phyloP scores from a whole-genome alignment of 2,329 filamentous ascomycete species.

The Aspergillus hortae region DNA sequence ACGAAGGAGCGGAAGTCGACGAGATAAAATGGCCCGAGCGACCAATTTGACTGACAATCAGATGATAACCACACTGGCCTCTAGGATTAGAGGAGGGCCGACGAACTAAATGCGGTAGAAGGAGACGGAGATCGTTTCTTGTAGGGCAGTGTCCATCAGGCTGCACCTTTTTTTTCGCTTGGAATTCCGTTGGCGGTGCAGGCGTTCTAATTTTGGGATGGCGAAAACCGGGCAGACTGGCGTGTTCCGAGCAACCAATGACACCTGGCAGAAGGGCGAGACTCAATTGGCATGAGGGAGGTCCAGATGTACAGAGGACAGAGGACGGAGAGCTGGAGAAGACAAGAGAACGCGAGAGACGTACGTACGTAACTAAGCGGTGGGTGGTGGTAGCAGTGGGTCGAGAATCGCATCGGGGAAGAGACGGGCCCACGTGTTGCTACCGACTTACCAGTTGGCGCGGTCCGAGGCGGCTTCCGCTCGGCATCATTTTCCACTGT shows the following conservation, averaged over 20 bases:
- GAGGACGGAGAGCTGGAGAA: not conserved
- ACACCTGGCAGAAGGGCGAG: not conserved
- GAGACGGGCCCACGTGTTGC: not conserved
- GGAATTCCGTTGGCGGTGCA: not conserved
- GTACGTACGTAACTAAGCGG: not conserved
- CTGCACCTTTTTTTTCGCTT: conserved; percentile 21
- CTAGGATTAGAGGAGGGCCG: not conserved
- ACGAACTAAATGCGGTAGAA: conserved; percentile 5
- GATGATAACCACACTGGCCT: not conserved
- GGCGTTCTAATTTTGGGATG: conserved; percentile 8
- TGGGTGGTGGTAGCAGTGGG: not conserved
- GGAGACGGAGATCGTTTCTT: conserved; percentile 2
- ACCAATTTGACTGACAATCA: not conserved
- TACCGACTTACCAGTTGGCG: not conserved
- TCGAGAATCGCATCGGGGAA: not conserved
- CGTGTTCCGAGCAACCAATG: not conserved
- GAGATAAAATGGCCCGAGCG: too few species aligned
- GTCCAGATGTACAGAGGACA: not conserved
- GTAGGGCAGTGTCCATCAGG: conserved; percentile 25
- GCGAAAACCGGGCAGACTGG: not conserved
- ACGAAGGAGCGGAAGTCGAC: not conserved
- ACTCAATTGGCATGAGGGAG: not conserved
- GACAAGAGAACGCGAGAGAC: conserved; percentile 2
- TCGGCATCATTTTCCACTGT: not conserved
- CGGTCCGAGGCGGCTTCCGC: not conserved